phyloP scores from a whole-genome alignment of 2,329 filamentous ascomycete genomes.

The Colletotrichum horii region DNA sequence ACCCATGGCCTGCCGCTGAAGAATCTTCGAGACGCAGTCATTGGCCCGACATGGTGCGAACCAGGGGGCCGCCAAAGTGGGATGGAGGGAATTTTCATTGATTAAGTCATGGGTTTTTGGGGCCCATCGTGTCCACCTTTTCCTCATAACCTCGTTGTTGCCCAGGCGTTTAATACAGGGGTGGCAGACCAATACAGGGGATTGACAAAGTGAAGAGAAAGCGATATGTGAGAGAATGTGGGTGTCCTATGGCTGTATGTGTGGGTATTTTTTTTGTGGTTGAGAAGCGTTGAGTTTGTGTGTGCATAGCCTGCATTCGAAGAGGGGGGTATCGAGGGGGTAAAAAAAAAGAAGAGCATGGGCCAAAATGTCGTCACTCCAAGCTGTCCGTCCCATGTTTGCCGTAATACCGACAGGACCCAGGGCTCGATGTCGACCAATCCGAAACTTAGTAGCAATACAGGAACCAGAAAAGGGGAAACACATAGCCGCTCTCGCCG shows the following conservation, averaged over 20 bases:
- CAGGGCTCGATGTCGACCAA: background rate
- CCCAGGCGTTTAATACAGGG: slow-evolving; percentile 14
- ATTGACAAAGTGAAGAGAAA: slow-evolving; percentile 4
- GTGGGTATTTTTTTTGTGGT: background rate
- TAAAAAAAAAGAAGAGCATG: background rate
- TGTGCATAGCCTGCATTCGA: background rate
- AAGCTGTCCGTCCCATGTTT: slow-evolving; percentile 9
- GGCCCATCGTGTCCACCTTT: slow-evolving; percentile 20
- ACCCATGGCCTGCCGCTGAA: slow-evolving; percentile 21
- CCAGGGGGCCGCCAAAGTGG: slow-evolving; percentile 17
- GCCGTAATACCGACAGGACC: slow-evolving; percentile 15
- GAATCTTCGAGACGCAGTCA: slow-evolving; percentile 14
- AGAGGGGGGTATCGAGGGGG: slow-evolving; percentile 12
- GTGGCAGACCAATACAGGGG: slow-evolving; percentile 5
- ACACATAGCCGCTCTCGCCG: background rate
- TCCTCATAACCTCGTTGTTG: slow-evolving; percentile 17
- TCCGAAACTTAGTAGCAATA: background rate
- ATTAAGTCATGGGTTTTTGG: slow-evolving; percentile 10
- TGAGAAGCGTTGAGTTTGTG: background rate
- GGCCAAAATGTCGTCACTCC: slow-evolving; percentile 17
- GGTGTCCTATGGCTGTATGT: background rate
- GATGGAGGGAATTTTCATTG: slow-evolving; percentile 21
- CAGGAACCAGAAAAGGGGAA: background rate
- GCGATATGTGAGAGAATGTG: slow-evolving; percentile 16
- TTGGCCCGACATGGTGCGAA: slow-evolving; percentile 9